Evolutionary conservation across 345 rosid genomes (phyloP), one percentile per base, ranked within the genome.

Genomic region (Isatis tinctoria): DNA sequence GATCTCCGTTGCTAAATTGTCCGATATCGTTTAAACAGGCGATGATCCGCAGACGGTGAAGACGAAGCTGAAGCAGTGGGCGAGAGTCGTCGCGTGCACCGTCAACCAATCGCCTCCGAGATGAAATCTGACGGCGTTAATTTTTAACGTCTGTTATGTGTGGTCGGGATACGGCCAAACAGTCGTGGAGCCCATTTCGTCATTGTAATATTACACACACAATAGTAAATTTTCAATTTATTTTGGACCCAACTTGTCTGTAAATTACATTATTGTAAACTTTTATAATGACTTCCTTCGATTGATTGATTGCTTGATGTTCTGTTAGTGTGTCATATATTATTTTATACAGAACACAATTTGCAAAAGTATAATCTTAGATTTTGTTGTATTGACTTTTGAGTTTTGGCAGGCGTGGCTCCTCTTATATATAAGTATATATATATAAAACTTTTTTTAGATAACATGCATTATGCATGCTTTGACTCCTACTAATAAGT

Each of bases 11-110:
- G 12, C 8, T 22, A 13, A n/a, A 24, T 16, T 10, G 57, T 68
- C 4, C 17, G 51, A 8, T 27, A 43, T 62, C 0, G 33, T 11
- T 69, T 26, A 2, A 48, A 53, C 60, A 91, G 98, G 92, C 60
- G 96, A 88, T 65, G 84, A 86, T 85, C 94, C 97, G 1, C 79
- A 87, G 79, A 83, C 82, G 82, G 83, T 89, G 91, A 93, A 91
- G 86, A 89, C 87, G 70, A 85, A 93, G 83, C 77, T 93, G 78
- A 87, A 85, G 78, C 96, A 88, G 72, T 91, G 98, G 97, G 98
- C 97, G 48, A 92, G 85, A 81, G 92, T 91, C 79, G 98, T 93
- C 76, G 98, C 94, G 13, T 94, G 98, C 79, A 79, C 97, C 60
- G 96, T 94, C 74, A 78, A 87, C 70, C 96, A 91, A 75, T 79